Conservation (phyloP, 345 rosid species). For the Eucalyptus albens region DNA sequence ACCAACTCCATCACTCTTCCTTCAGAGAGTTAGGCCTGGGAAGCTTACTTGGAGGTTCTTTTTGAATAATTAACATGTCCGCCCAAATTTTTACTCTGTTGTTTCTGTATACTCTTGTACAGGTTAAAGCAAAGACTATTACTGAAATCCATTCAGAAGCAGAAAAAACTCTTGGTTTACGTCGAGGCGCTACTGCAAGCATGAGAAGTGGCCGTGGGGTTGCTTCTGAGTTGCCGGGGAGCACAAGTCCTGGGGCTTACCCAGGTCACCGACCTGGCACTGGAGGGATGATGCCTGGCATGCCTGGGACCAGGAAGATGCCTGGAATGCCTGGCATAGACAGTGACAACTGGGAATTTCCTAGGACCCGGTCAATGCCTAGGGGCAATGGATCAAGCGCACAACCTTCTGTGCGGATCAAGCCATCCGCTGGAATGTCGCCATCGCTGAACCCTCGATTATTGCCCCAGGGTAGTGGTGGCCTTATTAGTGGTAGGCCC, state of each 20-base stretch:
- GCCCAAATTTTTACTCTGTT: conserved; percentile 6
- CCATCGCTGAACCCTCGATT: conserved; percentile 41
- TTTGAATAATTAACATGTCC: background rate
- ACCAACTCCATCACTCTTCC: background rate
- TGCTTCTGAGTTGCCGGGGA: conserved; percentile 11
- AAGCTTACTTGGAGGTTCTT: conserved; percentile 1
- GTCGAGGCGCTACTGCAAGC: conserved; percentile 75
- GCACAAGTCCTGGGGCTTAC: conserved; percentile 26
- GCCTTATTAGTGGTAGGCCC: conserved; percentile 41
- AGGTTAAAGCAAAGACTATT: conserved; percentile 88
- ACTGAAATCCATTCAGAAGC: conserved; percentile 92
- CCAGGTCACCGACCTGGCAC: conserved; percentile 64
- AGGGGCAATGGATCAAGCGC: conserved; percentile 48
- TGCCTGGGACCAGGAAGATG: conserved; percentile 89
- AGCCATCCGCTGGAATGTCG: conserved; percentile 29
- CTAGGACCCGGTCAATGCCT: conserved; percentile 51
- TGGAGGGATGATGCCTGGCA: conserved; percentile 98
- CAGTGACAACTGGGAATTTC: conserved; percentile 70
- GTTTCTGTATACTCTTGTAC: background rate
- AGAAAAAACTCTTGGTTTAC: conserved; percentile 75
- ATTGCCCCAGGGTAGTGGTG: conserved; percentile 69
- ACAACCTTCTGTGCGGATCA: conserved; percentile 29
- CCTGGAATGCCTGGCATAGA: conserved; percentile 81
- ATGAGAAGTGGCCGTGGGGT: conserved; percentile 41
- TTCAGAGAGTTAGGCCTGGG: conserved; percentile 9